These are phyloP conservation scores for Reutealis trisperma DNA, from an alignment of 345 rosid genomes.

Conservation along the genomic window DNA sequence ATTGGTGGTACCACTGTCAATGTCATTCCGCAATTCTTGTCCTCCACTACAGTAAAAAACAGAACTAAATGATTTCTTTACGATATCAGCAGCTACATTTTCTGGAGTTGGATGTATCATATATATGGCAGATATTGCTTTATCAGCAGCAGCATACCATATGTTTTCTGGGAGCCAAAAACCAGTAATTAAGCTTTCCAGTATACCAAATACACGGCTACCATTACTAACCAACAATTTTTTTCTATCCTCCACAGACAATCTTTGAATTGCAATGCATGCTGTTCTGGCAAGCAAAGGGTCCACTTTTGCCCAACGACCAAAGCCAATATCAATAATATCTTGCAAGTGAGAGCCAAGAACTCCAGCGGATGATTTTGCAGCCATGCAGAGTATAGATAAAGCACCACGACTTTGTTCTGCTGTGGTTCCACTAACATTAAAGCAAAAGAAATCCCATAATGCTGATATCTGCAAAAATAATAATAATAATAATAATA, in stretches of 20 bases:
- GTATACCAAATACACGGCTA: conserved; percentile 62
- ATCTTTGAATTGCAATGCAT: conserved; percentile 83
- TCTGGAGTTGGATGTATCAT: conserved; percentile 90
- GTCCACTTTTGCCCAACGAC: conserved; percentile 98
- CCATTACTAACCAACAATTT: conserved; percentile 73
- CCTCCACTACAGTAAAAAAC: conserved; percentile 53
- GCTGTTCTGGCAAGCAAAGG: conserved; percentile 93
- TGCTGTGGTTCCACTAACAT: conserved; percentile 83
- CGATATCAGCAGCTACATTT: conserved; percentile 64
- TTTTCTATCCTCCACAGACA: conserved; percentile 79
- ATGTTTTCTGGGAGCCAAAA: conserved; percentile 86
- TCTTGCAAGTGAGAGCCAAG: conserved; percentile 92
- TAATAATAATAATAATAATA: no score
- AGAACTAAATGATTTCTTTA: conserved; percentile 63
- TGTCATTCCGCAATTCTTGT: conserved; percentile 50
- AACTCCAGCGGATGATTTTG: conserved; percentile 74
- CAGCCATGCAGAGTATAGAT: conserved; percentile 95
- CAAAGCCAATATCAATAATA: conserved; percentile 96
- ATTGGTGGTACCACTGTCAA: conserved; percentile 26
- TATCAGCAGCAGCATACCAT: conserved; percentile 90
- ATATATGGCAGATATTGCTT: conserved; percentile 83
- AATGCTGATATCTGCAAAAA: conserved; percentile 77
- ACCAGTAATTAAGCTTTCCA: conserved; percentile 78
- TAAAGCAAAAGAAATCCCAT: conserved; percentile 98
- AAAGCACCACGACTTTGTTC: conserved; percentile 94